Base-by-base conservation (phyloP, 2,329 filamentous ascomycete genomes). In the Graphilbum fragrans region DNA sequence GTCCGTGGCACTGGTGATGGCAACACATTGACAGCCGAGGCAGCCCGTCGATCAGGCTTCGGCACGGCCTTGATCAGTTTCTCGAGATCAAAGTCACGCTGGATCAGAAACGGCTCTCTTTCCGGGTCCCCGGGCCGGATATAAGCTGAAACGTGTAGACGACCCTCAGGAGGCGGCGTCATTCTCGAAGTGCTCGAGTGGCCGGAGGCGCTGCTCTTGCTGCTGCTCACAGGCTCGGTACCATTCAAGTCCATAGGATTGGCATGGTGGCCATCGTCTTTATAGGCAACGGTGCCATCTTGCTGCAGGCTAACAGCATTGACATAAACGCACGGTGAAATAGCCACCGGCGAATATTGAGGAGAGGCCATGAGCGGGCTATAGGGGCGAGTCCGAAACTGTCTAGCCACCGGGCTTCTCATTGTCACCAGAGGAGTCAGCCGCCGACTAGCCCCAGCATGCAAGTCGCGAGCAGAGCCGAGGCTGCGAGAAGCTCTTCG, bases 71-170 rank as follows among this genome's bases (percentile, higher is more conserved):
- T 58, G 36, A 65, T 60, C 10, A 76, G 54, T 45, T 65, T 58
- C 21, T 65, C 58, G 14, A 74, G 54, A 45, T 74, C 61, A 45
- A 77, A 71, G 17, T 61, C 63, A 23, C 70, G 63, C 47, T 65
- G 61, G 17, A 78, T 58, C 1, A 67, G 49, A 47, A 74, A 66
- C 1, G 70, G 59, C 37, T 63, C 61, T 17, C 62, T 57, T 2
- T 64, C 60, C 5, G 58, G 53, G 17, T 54, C 51, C 29, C 55
- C 57, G 16, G 70, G 67, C 6, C 60, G 49, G 9, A 74, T 59
- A 14, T 63, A 56, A 3, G 65, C 67, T 16, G 66, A 61, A 37
- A 72, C 60, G 3, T 54, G 60, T 12, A 65, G 50, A 11, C 51
- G 51, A 22, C 36, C 41, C 4, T 46, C 36, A 11, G 36, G 22